phyloP scores from a whole-genome alignment of 129 eudicot genomes.

The Pulicaria dysenterica region DNA sequence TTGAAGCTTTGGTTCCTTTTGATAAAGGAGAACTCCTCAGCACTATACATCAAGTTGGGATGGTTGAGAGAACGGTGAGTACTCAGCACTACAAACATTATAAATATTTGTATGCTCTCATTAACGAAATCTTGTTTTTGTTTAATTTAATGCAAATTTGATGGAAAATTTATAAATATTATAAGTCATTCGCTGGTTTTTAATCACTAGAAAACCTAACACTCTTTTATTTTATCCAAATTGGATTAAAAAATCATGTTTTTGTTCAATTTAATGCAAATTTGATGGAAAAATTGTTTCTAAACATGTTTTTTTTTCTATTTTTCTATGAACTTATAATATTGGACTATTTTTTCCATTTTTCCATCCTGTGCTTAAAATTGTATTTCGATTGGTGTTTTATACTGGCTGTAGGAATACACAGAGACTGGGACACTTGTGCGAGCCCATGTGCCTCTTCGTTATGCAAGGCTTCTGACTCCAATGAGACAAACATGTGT shows the following conservation, averaged over 20 bases:
- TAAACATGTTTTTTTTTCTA: background rate
- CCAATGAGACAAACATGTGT: conserved; percentile 83
- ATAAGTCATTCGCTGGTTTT: background rate
- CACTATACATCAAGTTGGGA: conserved; percentile 89
- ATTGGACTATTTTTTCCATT: no score
- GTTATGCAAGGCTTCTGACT: conserved; percentile 84
- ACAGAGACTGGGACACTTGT: conserved; percentile 83
- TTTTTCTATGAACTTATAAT: background rate
- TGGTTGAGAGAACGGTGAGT: conserved; percentile 91
- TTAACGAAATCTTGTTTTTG: background rate
- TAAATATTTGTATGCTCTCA: no score
- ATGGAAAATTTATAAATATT: no score
- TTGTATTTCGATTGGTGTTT: conserved; percentile 2
- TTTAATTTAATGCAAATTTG: no score
- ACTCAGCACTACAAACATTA: background rate
- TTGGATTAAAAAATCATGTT: background rate
- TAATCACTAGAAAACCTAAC: no score
- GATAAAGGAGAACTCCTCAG: conserved; percentile 94
- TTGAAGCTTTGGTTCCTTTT: conserved; percentile 92
- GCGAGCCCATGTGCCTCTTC: conserved; percentile 88
- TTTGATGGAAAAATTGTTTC: no score
- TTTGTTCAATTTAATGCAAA: no score
- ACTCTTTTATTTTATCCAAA: no score
- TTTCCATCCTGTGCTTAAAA: background rate
- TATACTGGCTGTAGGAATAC: conserved; percentile 53